Conservation (phyloP, 176 grass and related monocot species). For the Elymus sibiricus region DNA sequence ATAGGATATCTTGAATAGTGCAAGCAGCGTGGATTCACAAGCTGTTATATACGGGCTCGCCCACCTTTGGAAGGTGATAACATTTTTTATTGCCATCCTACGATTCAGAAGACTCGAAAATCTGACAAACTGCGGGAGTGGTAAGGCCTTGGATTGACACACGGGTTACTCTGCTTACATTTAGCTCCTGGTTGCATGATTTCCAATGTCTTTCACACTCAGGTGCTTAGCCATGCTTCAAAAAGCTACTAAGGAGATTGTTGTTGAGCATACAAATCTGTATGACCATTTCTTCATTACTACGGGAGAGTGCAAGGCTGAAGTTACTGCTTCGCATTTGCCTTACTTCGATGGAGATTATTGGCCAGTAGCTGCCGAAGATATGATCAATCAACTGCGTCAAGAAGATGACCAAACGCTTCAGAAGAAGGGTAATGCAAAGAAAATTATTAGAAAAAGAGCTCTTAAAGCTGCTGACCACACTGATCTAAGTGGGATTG, state of each 20-base stretch:
- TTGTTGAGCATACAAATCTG: conserved; percentile 88
- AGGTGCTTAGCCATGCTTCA: conserved; percentile 98
- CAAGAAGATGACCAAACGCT: conserved; percentile 82
- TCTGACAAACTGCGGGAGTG: conserved; percentile 97
- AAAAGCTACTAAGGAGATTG: conserved; percentile 87
- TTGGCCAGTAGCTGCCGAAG: conserved; percentile 97
- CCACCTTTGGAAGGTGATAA: conserved; percentile 97
- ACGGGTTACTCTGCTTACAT: not conserved
- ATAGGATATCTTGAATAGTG: conserved; percentile 99
- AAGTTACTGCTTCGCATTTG: conserved; percentile 87
- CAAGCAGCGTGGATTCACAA: conserved; percentile 97
- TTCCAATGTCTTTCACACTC: conserved; percentile 13
- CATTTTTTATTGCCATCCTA: conserved; percentile 99
- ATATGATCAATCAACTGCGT: conserved; percentile 93
- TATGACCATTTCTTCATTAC: conserved; percentile 89
- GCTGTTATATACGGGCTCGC: conserved; percentile 99
- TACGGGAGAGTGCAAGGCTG: conserved; percentile 82
- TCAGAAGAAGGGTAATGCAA: conserved; percentile 89
- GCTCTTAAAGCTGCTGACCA: conserved; percentile 91
- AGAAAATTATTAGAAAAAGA: conserved; percentile 90
- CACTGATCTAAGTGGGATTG: conserved; percentile 74
- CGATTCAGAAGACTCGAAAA: conserved; percentile 98
- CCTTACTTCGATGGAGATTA: conserved; percentile 98
- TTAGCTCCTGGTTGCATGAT: not conserved
- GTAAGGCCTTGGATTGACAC: conserved; percentile 40